These are phyloP conservation scores for Adansonia madagascariensis DNA, from an alignment of 441 rosid species.

Conservation along the genomic window DNA sequence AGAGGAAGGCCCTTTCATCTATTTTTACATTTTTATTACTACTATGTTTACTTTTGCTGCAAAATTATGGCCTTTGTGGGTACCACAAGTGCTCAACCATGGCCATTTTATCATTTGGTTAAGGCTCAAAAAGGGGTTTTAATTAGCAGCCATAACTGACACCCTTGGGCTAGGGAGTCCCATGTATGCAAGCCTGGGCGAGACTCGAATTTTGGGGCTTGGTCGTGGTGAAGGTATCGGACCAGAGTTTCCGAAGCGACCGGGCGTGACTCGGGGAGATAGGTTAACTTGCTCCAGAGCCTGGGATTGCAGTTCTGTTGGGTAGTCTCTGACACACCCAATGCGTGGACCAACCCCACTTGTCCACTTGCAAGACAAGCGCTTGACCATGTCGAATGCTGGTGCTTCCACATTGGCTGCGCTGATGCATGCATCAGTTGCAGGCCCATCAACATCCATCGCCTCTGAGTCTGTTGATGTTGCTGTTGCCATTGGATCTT, in stretches of 20 bases:
- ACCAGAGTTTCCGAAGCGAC: conserved; percentile 32
- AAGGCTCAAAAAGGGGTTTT: not conserved
- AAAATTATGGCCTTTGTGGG: not conserved
- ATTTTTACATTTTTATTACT: conserved; percentile 7
- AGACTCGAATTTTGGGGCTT: conserved; percentile 59
- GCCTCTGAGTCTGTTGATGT: conserved; percentile 17
- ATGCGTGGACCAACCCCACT: conserved; percentile 79
- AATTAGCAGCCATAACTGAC: not conserved
- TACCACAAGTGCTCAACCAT: conserved; percentile 13
- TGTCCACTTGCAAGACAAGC: conserved; percentile 75
- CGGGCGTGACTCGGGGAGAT: conserved; percentile 51
- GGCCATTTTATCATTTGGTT: not conserved
- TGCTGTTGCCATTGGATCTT: not conserved
- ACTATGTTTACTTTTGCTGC: not conserved
- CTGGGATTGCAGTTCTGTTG: conserved; percentile 54
- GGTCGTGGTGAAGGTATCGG: conserved; percentile 84
- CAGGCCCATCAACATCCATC: conserved; percentile 17
- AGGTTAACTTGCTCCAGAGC: conserved; percentile 74
- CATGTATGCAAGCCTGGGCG: conserved; percentile 76
- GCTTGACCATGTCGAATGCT: conserved; percentile 43
- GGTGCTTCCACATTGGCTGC: conserved; percentile 34
- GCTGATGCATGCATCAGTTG: conserved; percentile 20
- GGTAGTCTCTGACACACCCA: conserved; percentile 83
- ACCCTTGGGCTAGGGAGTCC: conserved; percentile 61
- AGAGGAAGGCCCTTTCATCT: not conserved